Conservation (phyloP, 208 protist species). For the Tritrichomonas foetus region DNA sequence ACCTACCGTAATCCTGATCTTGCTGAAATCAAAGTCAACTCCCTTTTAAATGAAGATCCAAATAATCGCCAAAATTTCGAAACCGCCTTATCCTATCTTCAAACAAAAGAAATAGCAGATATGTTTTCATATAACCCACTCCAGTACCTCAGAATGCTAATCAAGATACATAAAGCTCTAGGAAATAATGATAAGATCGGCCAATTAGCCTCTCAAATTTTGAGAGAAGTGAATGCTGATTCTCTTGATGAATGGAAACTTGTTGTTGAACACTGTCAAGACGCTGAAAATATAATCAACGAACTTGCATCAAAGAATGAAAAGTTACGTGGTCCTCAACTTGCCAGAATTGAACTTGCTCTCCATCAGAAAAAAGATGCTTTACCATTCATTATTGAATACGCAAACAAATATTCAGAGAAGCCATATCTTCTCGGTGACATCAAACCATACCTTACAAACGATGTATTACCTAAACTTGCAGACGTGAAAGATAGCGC, state of each 20-base stretch:
- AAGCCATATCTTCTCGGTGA: not conserved
- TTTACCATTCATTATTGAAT: not conserved
- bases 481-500: not conserved
- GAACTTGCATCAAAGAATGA: not conserved
- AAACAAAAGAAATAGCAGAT: not conserved
- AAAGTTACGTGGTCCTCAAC: not conserved
- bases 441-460: not conserved
- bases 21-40: not conserved
- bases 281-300: not conserved
- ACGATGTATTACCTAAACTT: not conserved
- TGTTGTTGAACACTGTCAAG: not conserved
- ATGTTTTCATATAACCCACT: not conserved
- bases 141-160: not conserved
- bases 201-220: not conserved
- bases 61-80: not conserved
- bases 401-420: not conserved
- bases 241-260: slow-evolving; percentile 21
- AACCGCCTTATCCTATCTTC: not conserved
- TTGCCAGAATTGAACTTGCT: not conserved
- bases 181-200: not conserved
- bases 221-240: not conserved
- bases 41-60: not conserved
- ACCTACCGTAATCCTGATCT: not conserved
- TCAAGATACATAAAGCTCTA: not conserved
- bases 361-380: not conserved